Percentiles rank a stretch among this genome's conserved stretches.
Conservation (phyloP, 805 yeast species). For the Scheffersomyces coipomensis region DNA sequence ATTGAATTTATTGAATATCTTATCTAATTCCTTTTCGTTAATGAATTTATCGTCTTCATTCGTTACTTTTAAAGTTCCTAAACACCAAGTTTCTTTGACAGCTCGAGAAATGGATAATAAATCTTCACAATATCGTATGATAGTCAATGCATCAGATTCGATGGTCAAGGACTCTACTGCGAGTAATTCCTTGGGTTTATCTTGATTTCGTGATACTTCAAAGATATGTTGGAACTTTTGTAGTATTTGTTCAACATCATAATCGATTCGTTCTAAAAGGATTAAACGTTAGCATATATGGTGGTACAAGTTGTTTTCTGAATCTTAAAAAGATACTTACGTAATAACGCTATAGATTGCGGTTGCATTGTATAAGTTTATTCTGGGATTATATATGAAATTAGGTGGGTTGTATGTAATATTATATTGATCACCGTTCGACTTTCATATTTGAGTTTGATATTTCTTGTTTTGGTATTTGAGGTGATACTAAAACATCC, state of each 20-base stretch:
- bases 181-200: constrained; percentile 38
- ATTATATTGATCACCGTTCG: background rate
- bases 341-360: constrained; percentile 23
- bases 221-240: constrained; percentile 53
- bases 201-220: constrained; percentile 43
- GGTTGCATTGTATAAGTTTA: constrained; percentile 39
- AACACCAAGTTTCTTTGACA: constrained; percentile 55
- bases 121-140: constrained; percentile 53
- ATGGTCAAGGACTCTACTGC: constrained; percentile 58
- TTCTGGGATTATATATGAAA: too few species aligned
- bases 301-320: background rate
- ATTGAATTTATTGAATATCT: constrained; percentile 32
- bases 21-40: constrained; percentile 20
- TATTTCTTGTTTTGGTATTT: too few species aligned
- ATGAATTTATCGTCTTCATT: constrained; percentile 8
- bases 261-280: constrained; percentile 41
- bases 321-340: too few species aligned
- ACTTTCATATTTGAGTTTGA: too few species aligned
- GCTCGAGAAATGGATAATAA: constrained; percentile 47
- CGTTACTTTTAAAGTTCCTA: constrained; percentile 49
- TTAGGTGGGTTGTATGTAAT: too few species aligned
- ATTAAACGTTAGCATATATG: background rate
- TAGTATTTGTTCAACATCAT: constrained; percentile 49
- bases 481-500: background rate
- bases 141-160: constrained; percentile 51